Conservation (phyloP, 257 asterid genomes). For the Ajuga chamaepitys region DNA sequence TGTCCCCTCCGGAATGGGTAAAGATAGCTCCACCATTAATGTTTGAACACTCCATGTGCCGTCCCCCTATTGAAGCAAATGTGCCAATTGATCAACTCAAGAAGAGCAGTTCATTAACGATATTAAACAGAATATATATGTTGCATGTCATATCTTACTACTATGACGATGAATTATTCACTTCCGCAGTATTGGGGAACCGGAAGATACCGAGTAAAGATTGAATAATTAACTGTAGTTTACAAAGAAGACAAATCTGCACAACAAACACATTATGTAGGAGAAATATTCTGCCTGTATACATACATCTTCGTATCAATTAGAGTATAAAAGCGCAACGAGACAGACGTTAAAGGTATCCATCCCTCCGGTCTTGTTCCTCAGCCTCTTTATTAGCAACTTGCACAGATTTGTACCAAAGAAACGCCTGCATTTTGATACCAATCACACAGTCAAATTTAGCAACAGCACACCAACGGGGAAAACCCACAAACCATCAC, state of each 20-base stretch:
- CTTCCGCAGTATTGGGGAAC: not conserved
- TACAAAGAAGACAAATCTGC: constrained; percentile 7
- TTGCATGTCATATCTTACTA: not conserved
- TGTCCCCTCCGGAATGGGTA: too few relatives aligned
- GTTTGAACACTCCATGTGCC: too few relatives aligned
- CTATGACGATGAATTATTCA: not conserved
- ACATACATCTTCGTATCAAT: not conserved
- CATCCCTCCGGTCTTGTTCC: constrained; percentile 91
- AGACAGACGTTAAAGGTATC: constrained; percentile 39
- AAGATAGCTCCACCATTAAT: too few relatives aligned
- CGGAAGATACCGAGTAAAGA: not conserved
- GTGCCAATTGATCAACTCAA: not conserved
- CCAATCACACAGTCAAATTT: not conserved
- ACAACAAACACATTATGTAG: not conserved
- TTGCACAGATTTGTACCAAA: constrained; percentile 92
- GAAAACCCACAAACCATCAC: too few relatives aligned
- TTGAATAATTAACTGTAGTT: not conserved
- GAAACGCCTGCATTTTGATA: constrained; percentile 58
- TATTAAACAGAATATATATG: not conserved
- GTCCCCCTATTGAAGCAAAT: too few relatives aligned
- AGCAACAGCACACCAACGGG: too few relatives aligned
- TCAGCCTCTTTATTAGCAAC: constrained; percentile 92
- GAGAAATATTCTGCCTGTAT: constrained; percentile 7
- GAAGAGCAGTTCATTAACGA: not conserved
- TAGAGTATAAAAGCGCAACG: not conserved